Evolutionary conservation across 2,329 filamentous ascomycete species (phyloP).

Genomic region (Sclerotinia borealis): DNA sequence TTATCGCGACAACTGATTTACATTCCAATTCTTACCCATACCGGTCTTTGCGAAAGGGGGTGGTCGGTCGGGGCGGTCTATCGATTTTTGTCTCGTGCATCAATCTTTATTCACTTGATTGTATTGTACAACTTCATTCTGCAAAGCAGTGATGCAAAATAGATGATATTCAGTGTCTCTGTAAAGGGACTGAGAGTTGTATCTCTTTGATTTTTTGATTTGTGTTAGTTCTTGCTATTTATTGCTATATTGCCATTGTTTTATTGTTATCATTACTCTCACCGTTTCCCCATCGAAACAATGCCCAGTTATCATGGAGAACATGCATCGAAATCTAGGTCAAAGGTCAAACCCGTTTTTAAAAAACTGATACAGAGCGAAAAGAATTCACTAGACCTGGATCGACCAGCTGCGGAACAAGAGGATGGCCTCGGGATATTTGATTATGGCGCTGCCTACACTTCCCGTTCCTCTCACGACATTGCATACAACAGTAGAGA

Average conservation of each 20-base stretch:
- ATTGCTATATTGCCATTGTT: not conserved
- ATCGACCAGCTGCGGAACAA: slow-evolving; percentile 54
- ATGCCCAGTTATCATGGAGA: slow-evolving; percentile 27
- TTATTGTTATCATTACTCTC: not conserved
- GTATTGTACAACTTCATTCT: slow-evolving; percentile 9
- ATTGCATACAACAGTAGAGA: slow-evolving; percentile 18
- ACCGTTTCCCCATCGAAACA: slow-evolving; percentile 1
- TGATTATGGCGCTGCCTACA: slow-evolving; percentile 26
- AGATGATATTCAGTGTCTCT: slow-evolving; percentile 11
- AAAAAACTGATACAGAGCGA: slow-evolving; percentile 50
- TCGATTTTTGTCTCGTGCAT: slow-evolving; percentile 8
- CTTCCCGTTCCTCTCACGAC: slow-evolving; percentile 28
- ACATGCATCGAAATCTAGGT: slow-evolving; percentile 23
- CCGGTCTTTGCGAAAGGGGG: slow-evolving; percentile 1
- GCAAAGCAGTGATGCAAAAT: slow-evolving; percentile 18
- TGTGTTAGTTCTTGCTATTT: slow-evolving; percentile 5
- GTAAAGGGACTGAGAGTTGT: not conserved
- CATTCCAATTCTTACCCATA: slow-evolving; percentile 2
- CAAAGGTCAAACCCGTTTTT: slow-evolving; percentile 49
- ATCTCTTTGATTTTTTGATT: slow-evolving; percentile 1
- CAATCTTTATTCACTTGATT: slow-evolving; percentile 3
- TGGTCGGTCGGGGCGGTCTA: slow-evolving; percentile 1
- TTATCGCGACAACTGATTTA: slow-evolving; percentile 6
- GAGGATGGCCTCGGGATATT: slow-evolving; percentile 39
- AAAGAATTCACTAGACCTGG: slow-evolving; percentile 57